phyloP scores from a whole-genome alignment of 345 rosid species.

The Anastatica hierochuntica region DNA sequence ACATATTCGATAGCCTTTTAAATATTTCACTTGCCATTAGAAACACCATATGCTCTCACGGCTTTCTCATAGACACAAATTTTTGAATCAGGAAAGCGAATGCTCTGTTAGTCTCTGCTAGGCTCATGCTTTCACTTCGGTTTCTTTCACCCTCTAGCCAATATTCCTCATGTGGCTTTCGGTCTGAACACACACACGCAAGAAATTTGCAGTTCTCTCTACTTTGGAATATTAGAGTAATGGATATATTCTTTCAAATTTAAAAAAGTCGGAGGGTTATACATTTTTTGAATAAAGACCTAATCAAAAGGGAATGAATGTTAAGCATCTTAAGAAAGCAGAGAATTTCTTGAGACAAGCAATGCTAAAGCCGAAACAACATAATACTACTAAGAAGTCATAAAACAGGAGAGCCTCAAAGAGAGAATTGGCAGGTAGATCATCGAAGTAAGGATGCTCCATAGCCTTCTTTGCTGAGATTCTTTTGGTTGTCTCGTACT shows the following conservation, averaged over 20 bases:
- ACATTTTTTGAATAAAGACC: conserved; percentile 7
- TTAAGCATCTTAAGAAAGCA: conserved; percentile 13
- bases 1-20: no score
- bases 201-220: background rate
- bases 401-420: conserved; percentile 27
- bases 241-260: conserved; percentile 13
- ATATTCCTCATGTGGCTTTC: no score
- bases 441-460: conserved; percentile 89
- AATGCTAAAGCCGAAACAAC: background rate
- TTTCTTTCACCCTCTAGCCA: no score
- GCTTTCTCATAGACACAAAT: no score
- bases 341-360: conserved; percentile 55
- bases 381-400: background rate
- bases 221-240: background rate
- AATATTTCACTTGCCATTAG: no score
- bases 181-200: no score
- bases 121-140: no score
- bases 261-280: conserved; percentile 2
- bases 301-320: background rate
- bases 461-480: conserved; percentile 89
- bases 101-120: no score
- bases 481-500: conserved; percentile 68
- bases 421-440: conserved; percentile 43
- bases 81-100: no score
- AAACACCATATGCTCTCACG: no score